Percentiles rank a stretch among this genome's conserved stretches.
These are phyloP conservation scores for Malus hybrid DNA, from an alignment of 331 rosid genomes.

Conservation along the genomic window DNA sequence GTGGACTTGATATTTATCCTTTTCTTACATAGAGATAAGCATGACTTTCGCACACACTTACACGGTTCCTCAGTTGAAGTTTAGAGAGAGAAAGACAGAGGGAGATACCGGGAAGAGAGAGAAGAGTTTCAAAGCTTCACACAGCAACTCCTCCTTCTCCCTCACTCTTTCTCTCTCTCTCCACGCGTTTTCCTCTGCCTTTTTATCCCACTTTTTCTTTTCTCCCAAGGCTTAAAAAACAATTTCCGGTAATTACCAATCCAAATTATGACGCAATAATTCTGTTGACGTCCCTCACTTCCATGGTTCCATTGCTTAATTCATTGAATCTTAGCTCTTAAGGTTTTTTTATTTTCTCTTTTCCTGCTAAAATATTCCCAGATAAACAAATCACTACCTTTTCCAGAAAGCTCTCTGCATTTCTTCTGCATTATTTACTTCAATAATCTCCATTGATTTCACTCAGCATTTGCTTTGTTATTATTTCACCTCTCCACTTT, in stretches of 20 bases:
- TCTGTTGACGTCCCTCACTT: conserved; percentile 23
- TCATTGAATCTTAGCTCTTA: conserved; percentile 42
- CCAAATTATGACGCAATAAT: conserved; percentile 19
- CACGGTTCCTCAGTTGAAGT: not conserved
- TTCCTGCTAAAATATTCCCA: not conserved
- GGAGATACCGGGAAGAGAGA: too few species aligned
- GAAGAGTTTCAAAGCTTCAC: conserved; percentile 4
- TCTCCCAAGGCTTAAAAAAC: conserved; percentile 24
- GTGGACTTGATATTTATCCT: conserved; percentile 5
- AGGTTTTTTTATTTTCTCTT: conserved; percentile 8
- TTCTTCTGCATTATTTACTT: conserved; percentile 3
- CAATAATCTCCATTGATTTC: not conserved
- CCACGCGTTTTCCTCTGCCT: conserved; percentile 9
- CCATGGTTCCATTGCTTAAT: not conserved
- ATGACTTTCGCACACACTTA: conserved; percentile 19
- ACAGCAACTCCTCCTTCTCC: conserved; percentile 10
- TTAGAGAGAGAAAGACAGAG: not conserved
- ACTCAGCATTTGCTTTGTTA: conserved; percentile 40
- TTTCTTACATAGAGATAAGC: conserved; percentile 15
- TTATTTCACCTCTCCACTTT: conserved; percentile 14
- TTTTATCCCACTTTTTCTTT: conserved; percentile 17
- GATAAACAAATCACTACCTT: conserved; percentile 14
- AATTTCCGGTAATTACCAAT: not conserved
- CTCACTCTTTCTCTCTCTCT: not conserved
- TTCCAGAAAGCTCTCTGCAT: conserved; percentile 17